A percentile compares a stretch with the other conserved stretches of the same genome.
These are phyloP conservation scores for Penicillium oxalicum DNA, from an alignment of 2,329 filamentous ascomycete species.

Conservation along the genomic window DNA sequence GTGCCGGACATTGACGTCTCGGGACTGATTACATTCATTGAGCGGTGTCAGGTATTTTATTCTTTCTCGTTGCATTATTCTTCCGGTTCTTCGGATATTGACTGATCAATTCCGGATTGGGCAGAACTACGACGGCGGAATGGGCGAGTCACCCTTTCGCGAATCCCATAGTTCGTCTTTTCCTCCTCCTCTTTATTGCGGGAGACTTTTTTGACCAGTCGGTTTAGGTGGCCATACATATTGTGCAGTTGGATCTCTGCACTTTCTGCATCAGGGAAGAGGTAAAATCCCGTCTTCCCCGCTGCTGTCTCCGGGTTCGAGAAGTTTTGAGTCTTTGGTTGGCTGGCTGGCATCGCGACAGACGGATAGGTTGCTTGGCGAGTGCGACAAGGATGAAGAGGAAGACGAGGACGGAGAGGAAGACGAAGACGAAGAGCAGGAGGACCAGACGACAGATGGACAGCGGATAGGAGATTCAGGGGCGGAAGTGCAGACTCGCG, in stretches of 20 bases:
- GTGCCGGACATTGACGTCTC: constrained; percentile 70
- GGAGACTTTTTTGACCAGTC: constrained; percentile 18
- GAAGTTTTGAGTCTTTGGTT: constrained; percentile 34
- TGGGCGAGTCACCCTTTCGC: constrained; percentile 69
- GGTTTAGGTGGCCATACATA: constrained; percentile 76
- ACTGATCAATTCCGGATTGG: constrained; percentile 12
- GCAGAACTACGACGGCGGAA: constrained; percentile 77
- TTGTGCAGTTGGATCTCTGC: constrained; percentile 73
- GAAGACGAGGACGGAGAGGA: constrained; percentile 28
- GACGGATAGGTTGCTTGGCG: constrained; percentile 47
- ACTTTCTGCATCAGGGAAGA: constrained; percentile 62
- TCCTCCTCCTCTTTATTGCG: constrained; percentile 4
- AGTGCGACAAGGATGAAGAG: constrained; percentile 13
- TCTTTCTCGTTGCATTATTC: not conserved
- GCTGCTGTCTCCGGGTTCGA: constrained; percentile 24
- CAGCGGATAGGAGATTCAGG: too few relatives aligned
- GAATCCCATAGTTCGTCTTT: constrained; percentile 68
- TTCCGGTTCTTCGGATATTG: not conserved
- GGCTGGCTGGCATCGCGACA: constrained; percentile 61
- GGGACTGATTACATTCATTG: constrained; percentile 63
- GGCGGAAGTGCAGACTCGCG: too few relatives aligned
- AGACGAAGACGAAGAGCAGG: not conserved
- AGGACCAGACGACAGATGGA: too few relatives aligned
- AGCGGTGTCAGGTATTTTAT: constrained; percentile 51
- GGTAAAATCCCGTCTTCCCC: constrained; percentile 23